Evolutionary conservation across 2,329 filamentous ascomycete species (phyloP).

Genomic region (Rhinocladiella similis): DNA sequence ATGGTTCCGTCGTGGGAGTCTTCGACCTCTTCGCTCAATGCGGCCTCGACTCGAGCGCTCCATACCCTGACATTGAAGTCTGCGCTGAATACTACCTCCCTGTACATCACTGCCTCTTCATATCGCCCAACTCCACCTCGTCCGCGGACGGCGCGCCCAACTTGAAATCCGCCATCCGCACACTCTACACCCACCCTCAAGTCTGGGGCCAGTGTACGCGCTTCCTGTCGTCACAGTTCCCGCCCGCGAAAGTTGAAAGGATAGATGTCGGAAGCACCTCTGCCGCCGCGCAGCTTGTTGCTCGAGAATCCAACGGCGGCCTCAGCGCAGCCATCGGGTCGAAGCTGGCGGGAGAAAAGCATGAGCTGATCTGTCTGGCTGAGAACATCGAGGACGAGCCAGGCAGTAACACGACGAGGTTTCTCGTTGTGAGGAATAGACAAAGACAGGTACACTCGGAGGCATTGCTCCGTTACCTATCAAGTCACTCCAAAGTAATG

Average conservation of each 20-base stretch:
- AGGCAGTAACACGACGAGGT: slow-evolving; percentile 49
- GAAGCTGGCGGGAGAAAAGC: slow-evolving; percentile 67
- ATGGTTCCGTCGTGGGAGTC: slow-evolving; percentile 87
- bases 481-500: slow-evolving; percentile 4
- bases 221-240: slow-evolving; percentile 59
- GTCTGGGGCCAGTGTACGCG: slow-evolving; percentile 86
- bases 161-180: slow-evolving; percentile 52
- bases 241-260: slow-evolving; percentile 53
- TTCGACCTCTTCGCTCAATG: slow-evolving; percentile 85
- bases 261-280: slow-evolving; percentile 85
- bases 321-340: slow-evolving; percentile 76
- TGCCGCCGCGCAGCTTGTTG: slow-evolving; percentile 73
- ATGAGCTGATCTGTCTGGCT: slow-evolving; percentile 66
- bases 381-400: slow-evolving; percentile 48
- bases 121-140: slow-evolving; percentile 20
- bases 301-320: slow-evolving; percentile 49
- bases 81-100: slow-evolving; percentile 82
- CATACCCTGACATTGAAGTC: slow-evolving; percentile 70
- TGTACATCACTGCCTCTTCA: slow-evolving; percentile 85
- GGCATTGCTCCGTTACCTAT: slow-evolving; percentile 10
- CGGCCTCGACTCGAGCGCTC: slow-evolving; percentile 38
- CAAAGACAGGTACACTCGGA: slow-evolving; percentile 9
- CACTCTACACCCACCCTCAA: slow-evolving; percentile 90
- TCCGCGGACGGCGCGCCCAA: background rate
- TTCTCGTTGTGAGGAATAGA: slow-evolving; percentile 42